These are phyloP conservation scores for Cutaneotrichosporon sp. DNA, from an alignment of 1,284 basidiomycete species.

Conservation along the genomic window DNA sequence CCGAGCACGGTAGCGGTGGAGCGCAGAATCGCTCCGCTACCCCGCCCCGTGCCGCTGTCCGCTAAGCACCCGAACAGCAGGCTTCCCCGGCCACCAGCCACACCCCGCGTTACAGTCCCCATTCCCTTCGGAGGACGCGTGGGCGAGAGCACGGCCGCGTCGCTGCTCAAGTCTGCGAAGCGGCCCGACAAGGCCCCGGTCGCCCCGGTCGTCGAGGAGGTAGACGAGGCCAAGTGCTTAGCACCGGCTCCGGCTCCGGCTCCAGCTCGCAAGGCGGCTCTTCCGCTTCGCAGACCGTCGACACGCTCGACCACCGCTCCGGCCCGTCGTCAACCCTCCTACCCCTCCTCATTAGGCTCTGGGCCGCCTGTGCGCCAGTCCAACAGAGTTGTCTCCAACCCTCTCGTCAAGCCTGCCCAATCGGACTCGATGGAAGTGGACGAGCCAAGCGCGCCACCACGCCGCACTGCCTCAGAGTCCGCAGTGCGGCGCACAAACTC, in stretches of 20 bases:
- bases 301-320: conserved; percentile 7
- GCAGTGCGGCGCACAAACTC: background rate
- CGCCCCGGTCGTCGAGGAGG: background rate
- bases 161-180: background rate
- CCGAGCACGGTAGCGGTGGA: background rate
- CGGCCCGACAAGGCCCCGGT: background rate
- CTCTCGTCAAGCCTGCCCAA: conserved; percentile 23
- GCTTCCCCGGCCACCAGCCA: background rate
- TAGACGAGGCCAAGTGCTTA: background rate
- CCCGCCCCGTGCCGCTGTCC: background rate
- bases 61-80: background rate
- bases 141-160: conserved; percentile 7
- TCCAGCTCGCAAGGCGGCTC: background rate
- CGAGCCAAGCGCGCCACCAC: conserved; percentile 3
- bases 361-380: conserved; percentile 40
- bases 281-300: conserved; percentile 13
- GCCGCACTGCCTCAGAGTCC: conserved; percentile 13
- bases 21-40: conserved; percentile 7
- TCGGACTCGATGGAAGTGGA: background rate
- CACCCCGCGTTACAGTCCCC: conserved; percentile 4
- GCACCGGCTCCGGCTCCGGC: too few relatives aligned
- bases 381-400: conserved; percentile 44
- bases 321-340: conserved; percentile 38
- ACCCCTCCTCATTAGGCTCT: conserved; percentile 45
- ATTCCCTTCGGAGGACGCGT: conserved; percentile 14